These are phyloP conservation scores for Trichoderma pleuroti DNA, from an alignment of 2,329 filamentous ascomycete species.

Conservation along the genomic window DNA sequence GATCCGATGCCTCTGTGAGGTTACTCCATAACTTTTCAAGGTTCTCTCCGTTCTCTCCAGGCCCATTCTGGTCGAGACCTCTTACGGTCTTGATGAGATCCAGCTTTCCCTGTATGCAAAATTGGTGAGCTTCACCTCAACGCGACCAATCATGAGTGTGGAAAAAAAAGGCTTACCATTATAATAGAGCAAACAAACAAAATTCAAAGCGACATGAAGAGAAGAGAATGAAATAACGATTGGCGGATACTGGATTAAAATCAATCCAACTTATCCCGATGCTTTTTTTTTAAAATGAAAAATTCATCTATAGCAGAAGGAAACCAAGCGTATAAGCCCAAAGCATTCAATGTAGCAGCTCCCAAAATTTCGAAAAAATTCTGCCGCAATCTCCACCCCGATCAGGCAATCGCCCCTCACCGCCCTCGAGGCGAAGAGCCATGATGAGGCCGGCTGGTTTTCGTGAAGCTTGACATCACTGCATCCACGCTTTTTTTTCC, in stretches of 20 bases:
- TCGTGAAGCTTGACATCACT: slow-evolving; percentile 38
- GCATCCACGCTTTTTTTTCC: slow-evolving; percentile 32
- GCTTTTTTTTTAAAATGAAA: background rate
- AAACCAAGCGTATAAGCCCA: background rate
- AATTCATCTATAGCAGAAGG: background rate
- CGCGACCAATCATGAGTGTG: background rate
- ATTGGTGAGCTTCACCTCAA: slow-evolving; percentile 8
- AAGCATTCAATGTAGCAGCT: background rate
- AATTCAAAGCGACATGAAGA: slow-evolving; percentile 4
- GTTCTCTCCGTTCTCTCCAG: slow-evolving; percentile 44
- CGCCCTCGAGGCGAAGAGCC: slow-evolving; percentile 39
- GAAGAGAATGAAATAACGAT: background rate
- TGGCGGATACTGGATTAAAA: background rate
- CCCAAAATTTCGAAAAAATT: slow-evolving; percentile 45
- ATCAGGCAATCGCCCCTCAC: slow-evolving; percentile 33
- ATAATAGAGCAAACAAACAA: background rate
- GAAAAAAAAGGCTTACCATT: slow-evolving; percentile 7
- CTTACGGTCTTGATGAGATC: slow-evolving; percentile 51
- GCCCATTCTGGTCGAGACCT: slow-evolving; percentile 52
- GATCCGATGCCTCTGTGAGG: slow-evolving; percentile 41
- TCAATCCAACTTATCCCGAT: background rate
- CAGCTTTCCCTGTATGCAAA: slow-evolving; percentile 29
- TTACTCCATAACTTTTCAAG: slow-evolving; percentile 48
- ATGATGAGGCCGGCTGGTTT: slow-evolving; percentile 37
- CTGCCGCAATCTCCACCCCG: slow-evolving; percentile 37